Evolutionary conservation across 2,329 filamentous ascomycete species (phyloP).

Genomic region (Aspergillus sp.): DNA sequence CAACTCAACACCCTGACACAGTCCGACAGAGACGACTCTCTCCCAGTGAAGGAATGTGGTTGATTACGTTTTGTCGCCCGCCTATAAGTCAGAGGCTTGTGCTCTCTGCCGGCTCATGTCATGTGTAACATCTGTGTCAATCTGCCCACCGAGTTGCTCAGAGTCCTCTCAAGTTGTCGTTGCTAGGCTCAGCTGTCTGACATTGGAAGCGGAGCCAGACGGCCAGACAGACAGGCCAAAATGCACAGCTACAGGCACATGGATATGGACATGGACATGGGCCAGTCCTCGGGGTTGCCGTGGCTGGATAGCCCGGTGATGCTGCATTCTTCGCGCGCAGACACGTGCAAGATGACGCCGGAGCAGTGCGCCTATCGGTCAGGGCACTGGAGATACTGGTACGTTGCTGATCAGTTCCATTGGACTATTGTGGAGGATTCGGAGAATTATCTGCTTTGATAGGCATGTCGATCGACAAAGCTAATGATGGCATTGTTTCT

Average conservation of each 20-base stretch:
- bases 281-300: constrained; percentile 15
- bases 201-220: background rate
- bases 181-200: no score
- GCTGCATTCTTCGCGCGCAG: constrained; percentile 31
- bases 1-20: background rate
- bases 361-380: constrained; percentile 31
- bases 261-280: background rate
- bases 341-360: constrained; percentile 29
- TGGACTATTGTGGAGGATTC: background rate
- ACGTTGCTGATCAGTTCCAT: constrained; percentile 4
- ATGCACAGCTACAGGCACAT: background rate
- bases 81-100: background rate
- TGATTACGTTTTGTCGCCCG: background rate
- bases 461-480: background rate
- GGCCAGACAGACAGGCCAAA: background rate
- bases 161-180: no score
- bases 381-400: constrained; percentile 33
- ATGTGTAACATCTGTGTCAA: no score
- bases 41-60: background rate
- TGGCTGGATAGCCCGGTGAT: constrained; percentile 34
- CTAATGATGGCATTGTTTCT: background rate
- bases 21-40: background rate
- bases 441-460: background rate
- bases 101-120: background rate
- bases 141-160: no score